Conservation (phyloP, 345 rosid species). For the Viola odorata region DNA sequence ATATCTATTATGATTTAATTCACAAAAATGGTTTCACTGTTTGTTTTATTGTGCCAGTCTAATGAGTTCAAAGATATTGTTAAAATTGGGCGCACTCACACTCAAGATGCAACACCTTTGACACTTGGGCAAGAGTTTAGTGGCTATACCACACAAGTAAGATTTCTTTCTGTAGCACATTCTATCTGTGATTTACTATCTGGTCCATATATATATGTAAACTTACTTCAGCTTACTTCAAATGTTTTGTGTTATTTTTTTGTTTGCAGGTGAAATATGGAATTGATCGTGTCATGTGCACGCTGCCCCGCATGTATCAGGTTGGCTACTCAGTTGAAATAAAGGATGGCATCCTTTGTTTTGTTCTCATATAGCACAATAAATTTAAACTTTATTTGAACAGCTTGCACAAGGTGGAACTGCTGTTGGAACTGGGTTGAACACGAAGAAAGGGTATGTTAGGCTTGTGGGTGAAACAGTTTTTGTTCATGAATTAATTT, state of each 20-base stretch:
- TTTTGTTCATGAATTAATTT: not conserved
- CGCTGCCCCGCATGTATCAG: constrained; percentile 89
- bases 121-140: constrained; percentile 97
- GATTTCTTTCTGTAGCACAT: constrained; percentile 5
- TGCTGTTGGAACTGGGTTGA: constrained; percentile 97
- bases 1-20: not conserved
- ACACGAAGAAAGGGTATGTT: constrained; percentile 89
- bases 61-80: constrained; percentile 79
- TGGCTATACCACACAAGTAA: constrained; percentile 93
- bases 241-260: not conserved
- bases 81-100: constrained; percentile 93
- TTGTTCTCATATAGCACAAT: not conserved
- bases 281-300: constrained; percentile 59
- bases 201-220: not conserved
- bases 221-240: not conserved
- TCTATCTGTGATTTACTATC: not conserved
- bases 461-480: constrained; percentile 7
- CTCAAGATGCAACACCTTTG: constrained; percentile 98
- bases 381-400: constrained; percentile 20
- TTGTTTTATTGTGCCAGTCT: constrained; percentile 37
- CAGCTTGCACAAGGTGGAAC: constrained; percentile 99
- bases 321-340: constrained; percentile 30
- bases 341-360: constrained; percentile 3
- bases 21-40: not conserved
- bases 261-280: constrained; percentile 71